Base-by-base conservation (phyloP, 495 filamentous ascomycete genomes). In the Geopyxis carbonaria region DNA sequence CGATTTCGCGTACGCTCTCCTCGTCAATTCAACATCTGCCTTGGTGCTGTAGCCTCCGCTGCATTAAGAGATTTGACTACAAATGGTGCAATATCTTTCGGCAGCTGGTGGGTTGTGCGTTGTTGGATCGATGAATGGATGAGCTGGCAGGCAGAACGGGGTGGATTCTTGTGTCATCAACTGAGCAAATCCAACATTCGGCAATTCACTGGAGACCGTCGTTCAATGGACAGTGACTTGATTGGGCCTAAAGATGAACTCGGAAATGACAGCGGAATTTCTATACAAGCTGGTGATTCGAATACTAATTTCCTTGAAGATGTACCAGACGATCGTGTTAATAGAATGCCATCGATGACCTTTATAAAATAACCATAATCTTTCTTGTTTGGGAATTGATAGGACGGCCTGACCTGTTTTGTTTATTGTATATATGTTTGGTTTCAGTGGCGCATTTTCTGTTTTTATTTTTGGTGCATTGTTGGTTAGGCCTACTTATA, bases 31-130 rank as follows among this genome's bases (percentile, higher is more conserved):
- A 65, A 85, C 14, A 70, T 72, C 55, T 78, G 72, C 44, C 69
- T 83, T 16, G 71, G 76, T 40, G 66, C 70, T 19, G 59, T 84
- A 13, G 70, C 78, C 13, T 76, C 73, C 1, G 70, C 76, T 8
- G 72, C 76, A 5, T 63, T 87, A 55, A 66, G 81, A 28, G 81
- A 86, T 48, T 66, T 87, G 41, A 94, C 87, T 5, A 73, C 94
- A 16, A 69, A 69, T 18, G 75, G 79, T 43, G 83, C 80, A 7
- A 71, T 75, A 43, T 92, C 81, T 50, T 97, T 93, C 53, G 83
- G 82, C 10, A 76, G 80, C 1, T 97, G 89, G 89, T 94, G 89
- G 84, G 78, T 93, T 38, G 85, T 82, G n/a, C 93, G 94, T 55
- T 83, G 86, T 37, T 97, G 85, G 66, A 71, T 97, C 38, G 87